These are phyloP conservation scores for Tetratostichococcus sp. DNA, from an alignment of 139 green algal genomes.

Conservation along the genomic window DNA sequence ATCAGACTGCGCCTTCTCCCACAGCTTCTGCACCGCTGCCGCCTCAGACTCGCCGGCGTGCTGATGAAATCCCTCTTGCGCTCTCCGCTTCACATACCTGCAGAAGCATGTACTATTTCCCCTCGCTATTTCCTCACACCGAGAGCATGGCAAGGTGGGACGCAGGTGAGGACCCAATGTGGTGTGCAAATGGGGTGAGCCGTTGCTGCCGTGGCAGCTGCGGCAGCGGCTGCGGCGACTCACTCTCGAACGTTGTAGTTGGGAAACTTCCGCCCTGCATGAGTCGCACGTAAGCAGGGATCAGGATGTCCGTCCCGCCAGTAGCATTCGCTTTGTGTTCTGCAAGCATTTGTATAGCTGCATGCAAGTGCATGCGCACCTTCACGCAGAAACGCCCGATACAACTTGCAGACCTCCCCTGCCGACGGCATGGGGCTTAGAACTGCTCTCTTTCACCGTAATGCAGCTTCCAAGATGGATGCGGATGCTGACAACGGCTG, in stretches of 20 bases:
- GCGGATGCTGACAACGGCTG: too few species aligned
- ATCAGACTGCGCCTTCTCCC: conserved; percentile 35
- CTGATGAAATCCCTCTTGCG: conserved; percentile 44
- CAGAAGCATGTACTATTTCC: too few species aligned
- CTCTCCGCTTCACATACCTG: conserved; percentile 62
- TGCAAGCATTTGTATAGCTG: background rate
- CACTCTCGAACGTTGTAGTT: conserved; percentile 79
- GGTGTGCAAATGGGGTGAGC: background rate
- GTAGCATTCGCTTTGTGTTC: too few species aligned
- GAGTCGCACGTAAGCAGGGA: background rate
- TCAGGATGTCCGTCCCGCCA: background rate
- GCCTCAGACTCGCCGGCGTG: conserved; percentile 11
- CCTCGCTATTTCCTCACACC: too few species aligned
- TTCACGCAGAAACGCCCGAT: background rate
- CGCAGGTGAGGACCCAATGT: too few species aligned
- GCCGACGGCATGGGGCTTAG: background rate
- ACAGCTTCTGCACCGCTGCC: conserved; percentile 19
- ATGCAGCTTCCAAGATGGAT: too few species aligned
- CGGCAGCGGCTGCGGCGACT: background rate
- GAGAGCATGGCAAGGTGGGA: too few species aligned
- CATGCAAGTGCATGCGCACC: background rate
- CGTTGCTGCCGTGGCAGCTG: too few species aligned
- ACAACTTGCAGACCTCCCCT: background rate
- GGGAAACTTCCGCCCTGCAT: conserved; percentile 46
- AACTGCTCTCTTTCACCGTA: background rate